These are phyloP conservation scores for Begonia fuchsioides DNA, from an alignment of 306 rosid genomes.

Conservation along the genomic window DNA sequence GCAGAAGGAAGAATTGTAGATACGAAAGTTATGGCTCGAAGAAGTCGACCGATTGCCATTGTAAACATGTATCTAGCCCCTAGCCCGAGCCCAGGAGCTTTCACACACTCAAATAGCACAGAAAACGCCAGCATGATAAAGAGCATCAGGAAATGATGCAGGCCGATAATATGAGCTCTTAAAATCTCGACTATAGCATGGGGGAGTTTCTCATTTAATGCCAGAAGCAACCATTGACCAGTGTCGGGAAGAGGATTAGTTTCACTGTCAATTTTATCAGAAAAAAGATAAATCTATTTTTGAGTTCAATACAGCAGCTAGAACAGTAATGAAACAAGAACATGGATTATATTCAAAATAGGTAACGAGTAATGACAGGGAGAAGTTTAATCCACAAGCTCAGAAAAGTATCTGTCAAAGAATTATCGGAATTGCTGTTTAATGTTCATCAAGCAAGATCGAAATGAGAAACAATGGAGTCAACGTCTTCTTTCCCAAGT, in stretches of 20 bases:
- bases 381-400: no score
- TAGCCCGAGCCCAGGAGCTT: conserved; percentile 89
- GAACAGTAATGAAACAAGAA: background rate
- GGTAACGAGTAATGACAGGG: no score
- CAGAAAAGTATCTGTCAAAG: no score
- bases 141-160: conserved; percentile 90
- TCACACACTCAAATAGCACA: conserved; percentile 68
- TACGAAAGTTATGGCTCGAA: conserved; percentile 66
- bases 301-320: background rate
- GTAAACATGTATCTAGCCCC: conserved; percentile 98
- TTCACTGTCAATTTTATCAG: conserved; percentile 33
- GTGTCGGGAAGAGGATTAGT: conserved; percentile 85
- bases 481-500: no score
- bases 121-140: conserved; percentile 94
- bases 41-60: conserved; percentile 85
- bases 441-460: no score
- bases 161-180: conserved; percentile 68
- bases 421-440: no score
- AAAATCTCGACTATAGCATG: conserved; percentile 42
- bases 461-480: no score
- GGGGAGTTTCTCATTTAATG: conserved; percentile 81
- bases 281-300: background rate
- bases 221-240: conserved; percentile 88
- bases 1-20: conserved; percentile 85
- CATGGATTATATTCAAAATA: no score